Conservation (phyloP, 2,329 filamentous ascomycete genomes). For the Diaporthe helianthi region DNA sequence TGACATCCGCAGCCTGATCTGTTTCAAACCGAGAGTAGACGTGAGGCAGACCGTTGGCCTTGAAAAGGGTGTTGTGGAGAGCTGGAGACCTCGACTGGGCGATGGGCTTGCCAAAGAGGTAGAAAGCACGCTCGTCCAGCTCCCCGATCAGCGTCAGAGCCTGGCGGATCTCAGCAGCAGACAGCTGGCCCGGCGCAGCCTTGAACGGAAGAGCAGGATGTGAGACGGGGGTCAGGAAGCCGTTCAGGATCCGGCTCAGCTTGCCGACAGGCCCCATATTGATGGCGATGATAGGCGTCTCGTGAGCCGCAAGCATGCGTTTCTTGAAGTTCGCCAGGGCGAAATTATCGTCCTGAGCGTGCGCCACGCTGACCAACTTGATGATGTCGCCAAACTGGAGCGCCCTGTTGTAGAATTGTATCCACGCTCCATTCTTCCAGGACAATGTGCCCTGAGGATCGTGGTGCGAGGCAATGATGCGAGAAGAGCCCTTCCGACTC, state of each 20-base stretch:
- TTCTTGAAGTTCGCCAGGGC: slow-evolving; percentile 81
- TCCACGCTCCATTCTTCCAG: slow-evolving; percentile 94
- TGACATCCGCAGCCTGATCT: slow-evolving; percentile 65
- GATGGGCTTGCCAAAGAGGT: slow-evolving; percentile 87
- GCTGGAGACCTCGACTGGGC: slow-evolving; percentile 82
- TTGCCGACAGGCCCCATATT: slow-evolving; percentile 94
- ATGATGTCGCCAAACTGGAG: slow-evolving; percentile 91
- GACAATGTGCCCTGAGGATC: slow-evolving; percentile 80
- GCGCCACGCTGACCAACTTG: slow-evolving; percentile 88
- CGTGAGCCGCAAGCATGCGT: slow-evolving; percentile 74
- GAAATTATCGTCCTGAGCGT: slow-evolving; percentile 82
- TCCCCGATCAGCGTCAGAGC: slow-evolving; percentile 81
- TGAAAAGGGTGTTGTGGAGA: slow-evolving; percentile 88
- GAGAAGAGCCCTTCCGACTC: slow-evolving; percentile 72
- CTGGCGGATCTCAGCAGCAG: slow-evolving; percentile 84
- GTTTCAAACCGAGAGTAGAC: slow-evolving; percentile 82
- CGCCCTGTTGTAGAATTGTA: slow-evolving; percentile 86
- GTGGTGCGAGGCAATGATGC: slow-evolving; percentile 95
- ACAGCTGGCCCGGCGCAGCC: slow-evolving; percentile 92
- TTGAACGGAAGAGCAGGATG: slow-evolving; percentile 90
- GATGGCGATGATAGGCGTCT: slow-evolving; percentile 88
- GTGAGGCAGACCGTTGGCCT: slow-evolving; percentile 80
- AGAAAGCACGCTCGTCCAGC: slow-evolving; percentile 78
- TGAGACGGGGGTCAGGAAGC: slow-evolving; percentile 93
- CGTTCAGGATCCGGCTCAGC: slow-evolving; percentile 87